Evolutionary conservation across 495 filamentous ascomycete species (phyloP), one percentile per base, ranked within the genome.

Genomic region (Echria macrotheca): DNA sequence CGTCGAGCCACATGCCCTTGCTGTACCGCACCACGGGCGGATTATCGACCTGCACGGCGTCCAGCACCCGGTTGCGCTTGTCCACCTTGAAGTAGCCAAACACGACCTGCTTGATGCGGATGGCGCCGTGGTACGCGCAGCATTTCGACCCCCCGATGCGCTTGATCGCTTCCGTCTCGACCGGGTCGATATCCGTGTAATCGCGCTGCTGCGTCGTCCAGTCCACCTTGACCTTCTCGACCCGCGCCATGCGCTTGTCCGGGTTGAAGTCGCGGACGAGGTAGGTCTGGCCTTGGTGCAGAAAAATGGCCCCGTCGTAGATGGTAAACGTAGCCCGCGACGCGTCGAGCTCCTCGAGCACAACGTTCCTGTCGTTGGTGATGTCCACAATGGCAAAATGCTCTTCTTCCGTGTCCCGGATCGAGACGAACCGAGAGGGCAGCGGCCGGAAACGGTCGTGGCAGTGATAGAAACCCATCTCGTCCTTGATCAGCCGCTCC

Each of bases 11-110:
- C 85, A 95, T 90, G 39, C 91, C 93, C 61, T 95, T 95, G 44
- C 79, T 84, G 55, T 82, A 72, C 35, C 88, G 78, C 24, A 91
- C 74, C 44, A 96, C 87, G 11, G 93, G 91, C 6, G 93, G 93
- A 60, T 96, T 95, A 55, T 95, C 86, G 14, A 98, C 89, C 32
- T 87, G 79, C 2, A 96, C 85, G 23, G 93, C 91, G 60, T 98
- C 93, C 37, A 98, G 84, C 40, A 98, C 83, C 19, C 86, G 81
- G 32, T 58, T 58, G 10, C 84, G 77, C 43, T 79, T 85, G 66
- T 96, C 89, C 31, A 96, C 67, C 61, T 96, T 97, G 76, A 96
- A 96, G 73, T 90, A 99, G 14, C 94, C 94, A 61, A 94, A 97
- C 12, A 97, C 86, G 31, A 84, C 81, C 51, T 89, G 82, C 53